Conservation (phyloP, 106 monocot species). For the Phalaenopsis aphrodite region DNA sequence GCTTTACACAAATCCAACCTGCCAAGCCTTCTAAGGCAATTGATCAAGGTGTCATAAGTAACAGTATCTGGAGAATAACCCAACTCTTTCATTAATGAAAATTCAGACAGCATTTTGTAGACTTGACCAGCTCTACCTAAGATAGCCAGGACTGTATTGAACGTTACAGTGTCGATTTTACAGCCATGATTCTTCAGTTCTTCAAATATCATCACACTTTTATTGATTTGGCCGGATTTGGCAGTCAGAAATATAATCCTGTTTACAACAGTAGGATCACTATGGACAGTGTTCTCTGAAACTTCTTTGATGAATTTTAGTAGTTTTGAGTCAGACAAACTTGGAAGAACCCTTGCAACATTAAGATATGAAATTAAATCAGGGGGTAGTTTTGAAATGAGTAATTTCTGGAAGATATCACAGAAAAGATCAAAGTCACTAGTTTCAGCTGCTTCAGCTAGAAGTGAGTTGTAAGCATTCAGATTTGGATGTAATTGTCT, state of each 20-base stretch:
- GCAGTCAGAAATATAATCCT: conserved; percentile 44
- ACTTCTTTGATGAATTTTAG: conserved; percentile 46
- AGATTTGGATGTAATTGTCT: conserved; percentile 22
- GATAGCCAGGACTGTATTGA: conserved; percentile 58
- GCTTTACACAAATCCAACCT: conserved; percentile 43
- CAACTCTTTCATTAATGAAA: conserved; percentile 43
- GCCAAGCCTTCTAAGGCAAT: conserved; percentile 51
- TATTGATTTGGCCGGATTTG: conserved; percentile 41
- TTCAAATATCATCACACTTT: conserved; percentile 41
- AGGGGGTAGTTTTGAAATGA: conserved; percentile 43
- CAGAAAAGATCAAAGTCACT: conserved; percentile 33
- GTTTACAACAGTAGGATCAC: conserved; percentile 57
- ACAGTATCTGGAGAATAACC: conserved; percentile 50
- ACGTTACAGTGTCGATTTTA: conserved; percentile 54
- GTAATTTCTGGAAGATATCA: conserved; percentile 51
- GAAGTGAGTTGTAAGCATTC: conserved; percentile 36
- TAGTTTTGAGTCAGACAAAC: conserved; percentile 19
- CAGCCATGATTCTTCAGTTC: conserved; percentile 37
- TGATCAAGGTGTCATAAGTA: conserved; percentile 69
- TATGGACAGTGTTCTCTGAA: conserved; percentile 32
- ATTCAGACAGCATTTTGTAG: conserved; percentile 54
- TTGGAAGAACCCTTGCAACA: conserved; percentile 44
- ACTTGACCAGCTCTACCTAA: conserved; percentile 55
- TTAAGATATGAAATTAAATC: conserved; percentile 41
- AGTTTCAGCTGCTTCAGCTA: conserved; percentile 30